A percentile compares a stretch with the other conserved stretches of the same genome.
These are phyloP conservation scores for Rhytidiadelphus loreus DNA, from an alignment of 225 moss, liverwort and hornwort genomes.

Conservation along the genomic window DNA sequence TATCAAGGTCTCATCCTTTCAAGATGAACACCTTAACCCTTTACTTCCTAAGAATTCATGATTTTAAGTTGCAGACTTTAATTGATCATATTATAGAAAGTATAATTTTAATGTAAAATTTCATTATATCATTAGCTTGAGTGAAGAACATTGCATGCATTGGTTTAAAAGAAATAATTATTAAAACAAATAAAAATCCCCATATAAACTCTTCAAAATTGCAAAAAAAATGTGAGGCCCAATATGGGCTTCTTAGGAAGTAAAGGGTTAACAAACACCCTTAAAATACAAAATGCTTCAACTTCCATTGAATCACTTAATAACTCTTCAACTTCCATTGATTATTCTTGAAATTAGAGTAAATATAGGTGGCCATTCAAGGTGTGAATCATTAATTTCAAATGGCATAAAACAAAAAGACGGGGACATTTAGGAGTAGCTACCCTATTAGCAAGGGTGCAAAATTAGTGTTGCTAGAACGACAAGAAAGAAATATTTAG, in stretches of 20 bases:
- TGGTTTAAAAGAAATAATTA: no score
- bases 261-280: accelerated
- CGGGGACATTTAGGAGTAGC: accelerated
- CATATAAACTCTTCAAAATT: no score
- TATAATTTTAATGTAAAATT: no score
- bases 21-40: background rate
- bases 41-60: no score
- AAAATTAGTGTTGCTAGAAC: background rate
- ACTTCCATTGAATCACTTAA: background rate
- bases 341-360: background rate
- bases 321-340: background rate
- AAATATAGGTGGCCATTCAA: background rate
- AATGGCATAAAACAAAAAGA: background rate
- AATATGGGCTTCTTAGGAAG: no score
- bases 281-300: background rate
- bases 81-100: no score
- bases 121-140: no score
- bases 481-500: accelerated
- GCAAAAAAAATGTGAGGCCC: no score
- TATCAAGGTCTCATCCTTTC: background rate
- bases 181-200: no score
- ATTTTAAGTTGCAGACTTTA: no score
- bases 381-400: background rate
- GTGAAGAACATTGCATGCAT: no score
- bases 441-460: background rate